Conservation (phyloP, 2,329 filamentous ascomycete genomes). For the Ascochyta koolunga region DNA sequence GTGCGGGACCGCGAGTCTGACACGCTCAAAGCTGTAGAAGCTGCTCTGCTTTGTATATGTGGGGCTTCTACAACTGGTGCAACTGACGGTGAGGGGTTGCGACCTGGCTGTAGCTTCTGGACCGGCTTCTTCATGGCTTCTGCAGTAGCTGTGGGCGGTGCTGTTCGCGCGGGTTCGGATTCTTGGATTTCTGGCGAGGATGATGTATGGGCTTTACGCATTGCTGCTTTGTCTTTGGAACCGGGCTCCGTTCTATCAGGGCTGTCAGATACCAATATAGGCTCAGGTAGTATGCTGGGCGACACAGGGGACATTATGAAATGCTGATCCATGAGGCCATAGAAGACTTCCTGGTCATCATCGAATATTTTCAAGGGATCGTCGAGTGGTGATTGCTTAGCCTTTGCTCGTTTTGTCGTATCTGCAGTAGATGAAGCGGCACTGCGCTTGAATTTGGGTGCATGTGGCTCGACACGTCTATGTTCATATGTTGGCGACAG, state of each 20-base stretch:
- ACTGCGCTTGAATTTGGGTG: conserved; percentile 16
- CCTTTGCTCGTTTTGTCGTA: conserved; percentile 7
- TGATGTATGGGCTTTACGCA: not conserved
- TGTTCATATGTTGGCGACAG: not conserved
- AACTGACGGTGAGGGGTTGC: conserved; percentile 6
- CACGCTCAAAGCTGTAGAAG: conserved; percentile 12
- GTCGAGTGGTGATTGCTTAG: conserved; percentile 7
- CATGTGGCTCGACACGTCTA: not conserved
- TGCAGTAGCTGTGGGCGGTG: not conserved
- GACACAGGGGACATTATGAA: conserved; percentile 26
- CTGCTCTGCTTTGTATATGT: conserved; percentile 2
- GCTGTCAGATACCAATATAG: not conserved
- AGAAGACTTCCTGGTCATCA: conserved; percentile 32
- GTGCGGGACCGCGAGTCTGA: conserved; percentile 16
- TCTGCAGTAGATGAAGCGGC: not conserved
- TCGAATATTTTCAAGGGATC: conserved; percentile 23
- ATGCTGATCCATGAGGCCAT: conserved; percentile 40
- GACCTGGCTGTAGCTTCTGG: not conserved
- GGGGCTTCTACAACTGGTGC: not conserved
- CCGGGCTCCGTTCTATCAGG: not conserved
- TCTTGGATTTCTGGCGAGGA: conserved; percentile 2
- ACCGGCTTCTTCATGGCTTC: conserved; percentile 2
- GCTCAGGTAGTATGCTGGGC: not conserved
- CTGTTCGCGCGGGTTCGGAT: not conserved
- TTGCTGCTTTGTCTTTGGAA: not conserved